phyloP scores from a whole-genome alignment of 768 basidiomycete genomes.

The Imleria badia region DNA sequence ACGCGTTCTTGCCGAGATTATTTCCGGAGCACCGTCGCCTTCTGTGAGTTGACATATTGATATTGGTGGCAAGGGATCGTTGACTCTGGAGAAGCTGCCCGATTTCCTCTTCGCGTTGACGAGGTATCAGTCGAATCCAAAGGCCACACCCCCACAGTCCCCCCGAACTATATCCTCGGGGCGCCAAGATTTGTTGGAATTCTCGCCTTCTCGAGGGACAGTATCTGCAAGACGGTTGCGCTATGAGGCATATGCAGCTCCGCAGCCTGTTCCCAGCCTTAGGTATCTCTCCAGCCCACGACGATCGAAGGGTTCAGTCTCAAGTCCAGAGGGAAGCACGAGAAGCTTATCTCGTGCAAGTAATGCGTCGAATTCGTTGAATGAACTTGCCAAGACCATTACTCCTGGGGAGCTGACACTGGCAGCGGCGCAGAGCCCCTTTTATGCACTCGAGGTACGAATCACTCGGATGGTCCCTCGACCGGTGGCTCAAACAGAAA shows the following conservation, averaged over 20 bases:
- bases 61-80: conserved; percentile 1
- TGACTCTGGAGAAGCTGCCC: conserved; percentile 52
- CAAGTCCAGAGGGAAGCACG: conserved; percentile 35
- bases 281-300: conserved; percentile 33
- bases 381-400: conserved; percentile 25
- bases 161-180: conserved; percentile 8
- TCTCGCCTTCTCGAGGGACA: conserved; percentile 25
- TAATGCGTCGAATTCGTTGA: conserved; percentile 22
- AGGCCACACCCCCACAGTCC: conserved; percentile 3
- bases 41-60: conserved; percentile 45
- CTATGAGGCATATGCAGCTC: conserved; percentile 70
- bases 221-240: conserved; percentile 51
- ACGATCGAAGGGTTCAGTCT: conserved; percentile 35
- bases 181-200: conserved; percentile 16
- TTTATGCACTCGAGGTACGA: conserved; percentile 21
- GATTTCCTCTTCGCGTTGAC: conserved; percentile 61
- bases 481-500: conserved; percentile 7
- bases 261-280: conserved; percentile 49
- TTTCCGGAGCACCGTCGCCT: conserved; percentile 49
- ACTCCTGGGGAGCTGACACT: conserved; percentile 35
- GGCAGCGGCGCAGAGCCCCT: conserved; percentile 18
- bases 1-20: conserved; percentile 44
- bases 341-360: conserved; percentile 33
- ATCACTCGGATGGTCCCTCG: not conserved
- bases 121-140: conserved; percentile 23